Percentiles rank a stretch among this genome's conserved stretches.
Conservation (phyloP, 768 basidiomycete species). For the Phaeolepiota aurea region DNA sequence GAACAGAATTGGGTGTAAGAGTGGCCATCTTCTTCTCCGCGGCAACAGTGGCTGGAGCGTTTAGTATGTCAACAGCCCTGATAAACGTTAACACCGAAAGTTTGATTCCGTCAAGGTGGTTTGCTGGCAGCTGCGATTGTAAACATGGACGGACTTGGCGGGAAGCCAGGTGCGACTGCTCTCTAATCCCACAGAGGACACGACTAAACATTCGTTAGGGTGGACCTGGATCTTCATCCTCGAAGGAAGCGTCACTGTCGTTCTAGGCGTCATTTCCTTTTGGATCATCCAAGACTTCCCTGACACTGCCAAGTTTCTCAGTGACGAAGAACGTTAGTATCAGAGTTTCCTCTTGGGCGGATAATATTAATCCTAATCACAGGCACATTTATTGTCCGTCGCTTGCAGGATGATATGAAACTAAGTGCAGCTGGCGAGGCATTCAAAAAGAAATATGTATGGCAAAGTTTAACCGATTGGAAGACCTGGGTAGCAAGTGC, state of each 20-base stretch:
- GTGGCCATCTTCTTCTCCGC: conserved; percentile 74
- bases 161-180: conserved; percentile 43
- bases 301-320: conserved; percentile 64
- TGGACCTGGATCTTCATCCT: conserved; percentile 74
- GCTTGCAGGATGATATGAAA: conserved; percentile 57
- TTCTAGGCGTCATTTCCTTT: conserved; percentile 51
- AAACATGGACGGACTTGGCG: conserved; percentile 64
- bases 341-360: neutral
- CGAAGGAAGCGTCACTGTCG: conserved; percentile 62
- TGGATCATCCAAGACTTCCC: conserved; percentile 78
- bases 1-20: conserved; percentile 64
- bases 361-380: neutral
- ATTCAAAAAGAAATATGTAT: conserved; percentile 46
- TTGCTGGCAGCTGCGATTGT: conserved; percentile 58
- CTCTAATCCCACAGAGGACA: conserved; percentile 19
- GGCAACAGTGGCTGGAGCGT: conserved; percentile 72
- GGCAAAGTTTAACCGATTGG: conserved; percentile 58
- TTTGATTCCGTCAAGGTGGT: conserved; percentile 33
- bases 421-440: conserved; percentile 56
- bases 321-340: conserved; percentile 46
- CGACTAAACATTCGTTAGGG: conserved; percentile 13
- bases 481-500: conserved; percentile 67
- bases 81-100: neutral
- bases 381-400: conserved; percentile 58
- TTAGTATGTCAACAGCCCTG: conserved; percentile 36